These are phyloP conservation scores for Camillea tinctor DNA, from an alignment of 2,329 filamentous ascomycete genomes.

Conservation along the genomic window DNA sequence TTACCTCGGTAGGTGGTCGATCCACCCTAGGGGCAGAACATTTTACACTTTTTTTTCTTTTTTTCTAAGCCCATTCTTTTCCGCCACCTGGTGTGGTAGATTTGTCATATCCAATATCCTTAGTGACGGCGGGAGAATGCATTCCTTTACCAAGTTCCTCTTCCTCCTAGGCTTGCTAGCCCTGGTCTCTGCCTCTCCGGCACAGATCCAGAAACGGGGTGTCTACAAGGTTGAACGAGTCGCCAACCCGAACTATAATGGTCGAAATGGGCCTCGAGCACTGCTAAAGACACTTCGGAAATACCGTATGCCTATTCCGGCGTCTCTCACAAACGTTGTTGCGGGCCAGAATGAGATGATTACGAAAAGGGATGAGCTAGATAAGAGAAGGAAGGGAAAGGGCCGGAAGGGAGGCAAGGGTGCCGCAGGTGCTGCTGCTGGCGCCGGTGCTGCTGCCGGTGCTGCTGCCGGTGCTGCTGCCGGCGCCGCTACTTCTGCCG, in stretches of 20 bases:
- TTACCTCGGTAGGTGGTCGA: not conserved
- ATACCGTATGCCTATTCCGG: conserved; percentile 33
- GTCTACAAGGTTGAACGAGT: conserved; percentile 34
- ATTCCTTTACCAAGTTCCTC: conserved; percentile 26
- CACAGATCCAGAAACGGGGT: conserved; percentile 30
- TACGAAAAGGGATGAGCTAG: conserved; percentile 21
- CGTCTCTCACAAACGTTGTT: conserved; percentile 21
- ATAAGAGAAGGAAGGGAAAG: conserved; percentile 4
- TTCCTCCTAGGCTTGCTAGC: conserved; percentile 28
- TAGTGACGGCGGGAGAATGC: conserved; percentile 23
- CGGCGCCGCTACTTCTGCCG: conserved; percentile 9
- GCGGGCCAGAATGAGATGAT: conserved; percentile 26
- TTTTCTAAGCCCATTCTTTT: conserved; percentile 10
- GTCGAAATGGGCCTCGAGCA: conserved; percentile 31
- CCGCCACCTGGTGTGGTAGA: conserved; percentile 29
- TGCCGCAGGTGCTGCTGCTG: conserved; percentile 2
- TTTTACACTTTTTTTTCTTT: not conserved
- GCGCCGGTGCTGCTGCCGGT: conserved; percentile 4
- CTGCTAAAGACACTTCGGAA: conserved; percentile 33
- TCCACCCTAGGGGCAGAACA: not conserved
- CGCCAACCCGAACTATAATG: conserved; percentile 28
- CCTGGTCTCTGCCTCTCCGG: conserved; percentile 27
- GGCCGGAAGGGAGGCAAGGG: conserved; percentile 5
- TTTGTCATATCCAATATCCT: conserved; percentile 8
- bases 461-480: conserved; percentile 12